These are phyloP conservation scores for Trametes sanguinea DNA, from an alignment of 768 basidiomycete species.

Conservation along the genomic window DNA sequence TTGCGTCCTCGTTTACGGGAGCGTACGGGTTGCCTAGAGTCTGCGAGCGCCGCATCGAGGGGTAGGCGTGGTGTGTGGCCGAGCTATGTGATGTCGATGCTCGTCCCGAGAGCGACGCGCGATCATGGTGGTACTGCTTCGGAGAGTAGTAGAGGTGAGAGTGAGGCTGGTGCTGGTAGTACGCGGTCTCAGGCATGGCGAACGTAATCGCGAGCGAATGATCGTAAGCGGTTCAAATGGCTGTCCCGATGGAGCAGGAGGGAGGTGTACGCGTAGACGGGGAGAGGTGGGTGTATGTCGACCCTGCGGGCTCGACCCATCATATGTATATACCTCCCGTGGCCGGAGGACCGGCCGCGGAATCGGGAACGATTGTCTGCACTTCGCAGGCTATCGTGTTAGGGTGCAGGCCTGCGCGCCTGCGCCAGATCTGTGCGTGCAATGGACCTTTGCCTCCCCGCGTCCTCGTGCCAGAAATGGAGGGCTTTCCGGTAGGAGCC, in stretches of 20 bases:
- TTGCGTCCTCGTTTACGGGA: slow-evolving; percentile 8
- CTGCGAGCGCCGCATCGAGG: slow-evolving; percentile 16
- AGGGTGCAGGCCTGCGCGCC: slow-evolving; percentile 19
- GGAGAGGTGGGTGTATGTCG: slow-evolving; percentile 5
- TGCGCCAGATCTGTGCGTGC: slow-evolving; percentile 3
- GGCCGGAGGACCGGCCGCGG: slow-evolving; percentile 16
- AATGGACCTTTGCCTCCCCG: slow-evolving; percentile 25
- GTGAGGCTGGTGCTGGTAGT: slow-evolving; percentile 18
- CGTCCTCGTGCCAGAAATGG: slow-evolving; percentile 32
- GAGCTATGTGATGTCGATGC: slow-evolving; percentile 11
- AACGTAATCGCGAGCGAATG: slow-evolving; percentile 3
- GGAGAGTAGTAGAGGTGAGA: slow-evolving; percentile 7
- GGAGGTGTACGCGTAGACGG: slow-evolving; percentile 2
- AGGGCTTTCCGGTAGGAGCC: slow-evolving; percentile 8
- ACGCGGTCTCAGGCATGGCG: slow-evolving; percentile 11
- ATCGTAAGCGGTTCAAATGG: not conserved
- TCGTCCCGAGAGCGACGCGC: slow-evolving; percentile 14
- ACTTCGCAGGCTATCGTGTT: slow-evolving; percentile 19
- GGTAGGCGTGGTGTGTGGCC: not conserved
- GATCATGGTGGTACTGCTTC: slow-evolving; percentile 16
- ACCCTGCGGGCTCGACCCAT: slow-evolving; percentile 2
- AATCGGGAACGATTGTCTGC: slow-evolving; percentile 5
- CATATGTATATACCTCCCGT: slow-evolving; percentile 16
- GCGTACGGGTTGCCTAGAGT: slow-evolving; percentile 9
- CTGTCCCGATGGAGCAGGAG: not conserved